Evolutionary conservation across 1,139 yeast genomes (phyloP).

Genomic region (Hanseniaspora uvarum): DNA sequence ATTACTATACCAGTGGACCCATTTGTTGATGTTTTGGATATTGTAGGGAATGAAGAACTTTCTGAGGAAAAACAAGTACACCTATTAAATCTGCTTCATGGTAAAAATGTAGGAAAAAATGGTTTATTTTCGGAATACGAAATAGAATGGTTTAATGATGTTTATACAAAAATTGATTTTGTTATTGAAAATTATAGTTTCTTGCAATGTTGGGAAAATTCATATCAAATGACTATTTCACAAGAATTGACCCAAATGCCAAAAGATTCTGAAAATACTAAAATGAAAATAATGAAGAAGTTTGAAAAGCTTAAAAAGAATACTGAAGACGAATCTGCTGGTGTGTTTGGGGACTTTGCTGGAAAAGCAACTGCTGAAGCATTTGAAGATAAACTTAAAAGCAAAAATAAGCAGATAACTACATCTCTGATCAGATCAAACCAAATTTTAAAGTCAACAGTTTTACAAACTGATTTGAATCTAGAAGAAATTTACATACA

Average conservation of each 20-base stretch:
- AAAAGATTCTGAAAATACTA: background rate
- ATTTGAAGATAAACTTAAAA: slow-evolving; percentile 30
- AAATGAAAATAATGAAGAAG: slow-evolving; percentile 4
- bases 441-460: slow-evolving; percentile 42
- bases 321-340: slow-evolving; percentile 6
- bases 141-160: slow-evolving; percentile 6
- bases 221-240: slow-evolving; percentile 1
- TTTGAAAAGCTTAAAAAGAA: slow-evolving; percentile 4
- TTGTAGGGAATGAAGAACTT: slow-evolving; percentile 7
- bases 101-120: background rate
- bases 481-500: slow-evolving; percentile 51
- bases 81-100: background rate
- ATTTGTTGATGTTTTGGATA: slow-evolving; percentile 14
- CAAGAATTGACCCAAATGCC: background rate
- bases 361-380: slow-evolving; percentile 19
- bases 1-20: slow-evolving; percentile 14
- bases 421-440: slow-evolving; percentile 32
- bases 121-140: slow-evolving; percentile 1
- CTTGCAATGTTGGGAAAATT: slow-evolving; percentile 13
- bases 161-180: background rate
- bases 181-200: slow-evolving; percentile 9
- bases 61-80: slow-evolving; percentile 1
- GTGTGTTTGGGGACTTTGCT: background rate
- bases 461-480: slow-evolving; percentile 50
- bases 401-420: slow-evolving; percentile 32